phyloP scores from a whole-genome alignment of 139 green algal genomes.

The Nannochloris sp. region DNA sequence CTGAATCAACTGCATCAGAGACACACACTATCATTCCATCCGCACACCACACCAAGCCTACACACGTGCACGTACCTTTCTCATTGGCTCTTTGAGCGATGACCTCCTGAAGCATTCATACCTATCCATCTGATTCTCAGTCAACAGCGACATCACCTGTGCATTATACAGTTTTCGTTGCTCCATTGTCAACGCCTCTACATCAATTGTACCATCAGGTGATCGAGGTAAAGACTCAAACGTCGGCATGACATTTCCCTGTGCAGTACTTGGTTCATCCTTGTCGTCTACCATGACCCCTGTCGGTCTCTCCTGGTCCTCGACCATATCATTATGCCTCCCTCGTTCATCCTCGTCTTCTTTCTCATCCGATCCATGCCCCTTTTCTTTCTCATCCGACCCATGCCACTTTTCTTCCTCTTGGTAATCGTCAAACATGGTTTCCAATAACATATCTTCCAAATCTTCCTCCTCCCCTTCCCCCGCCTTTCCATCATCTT shows the following conservation, averaged over 20 bases:
- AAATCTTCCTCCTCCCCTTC: slow-evolving; percentile 22
- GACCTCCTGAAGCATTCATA: slow-evolving; percentile 61
- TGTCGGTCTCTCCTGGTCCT: slow-evolving; percentile 7
- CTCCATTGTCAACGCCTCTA: slow-evolving; percentile 20
- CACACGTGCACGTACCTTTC: slow-evolving; percentile 22
- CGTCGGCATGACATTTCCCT: not conserved
- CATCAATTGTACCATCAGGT: slow-evolving; percentile 18
- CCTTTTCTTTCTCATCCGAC: no score
- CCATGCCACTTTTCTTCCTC: not conserved
- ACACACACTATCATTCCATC: not conserved
- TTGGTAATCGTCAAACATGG: slow-evolving; percentile 9
- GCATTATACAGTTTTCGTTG: slow-evolving; percentile 22
- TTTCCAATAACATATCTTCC: slow-evolving; percentile 15
- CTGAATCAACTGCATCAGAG: slow-evolving; percentile 33
- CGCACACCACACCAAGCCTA: not conserved
- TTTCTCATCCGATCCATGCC: no score
- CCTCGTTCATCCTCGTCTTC: no score
- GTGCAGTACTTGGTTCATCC: no score
- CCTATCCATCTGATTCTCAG: slow-evolving; percentile 53
- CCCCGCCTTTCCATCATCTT: not conserved
- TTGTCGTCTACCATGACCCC: not conserved
- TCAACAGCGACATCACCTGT: slow-evolving; percentile 46
- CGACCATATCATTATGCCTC: no score
- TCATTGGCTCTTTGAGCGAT: slow-evolving; percentile 34
- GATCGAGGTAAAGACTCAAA: slow-evolving; percentile 12